phyloP scores from a whole-genome alignment of 2,329 filamentous ascomycete genomes.

The Aquanectria penicillioides region DNA sequence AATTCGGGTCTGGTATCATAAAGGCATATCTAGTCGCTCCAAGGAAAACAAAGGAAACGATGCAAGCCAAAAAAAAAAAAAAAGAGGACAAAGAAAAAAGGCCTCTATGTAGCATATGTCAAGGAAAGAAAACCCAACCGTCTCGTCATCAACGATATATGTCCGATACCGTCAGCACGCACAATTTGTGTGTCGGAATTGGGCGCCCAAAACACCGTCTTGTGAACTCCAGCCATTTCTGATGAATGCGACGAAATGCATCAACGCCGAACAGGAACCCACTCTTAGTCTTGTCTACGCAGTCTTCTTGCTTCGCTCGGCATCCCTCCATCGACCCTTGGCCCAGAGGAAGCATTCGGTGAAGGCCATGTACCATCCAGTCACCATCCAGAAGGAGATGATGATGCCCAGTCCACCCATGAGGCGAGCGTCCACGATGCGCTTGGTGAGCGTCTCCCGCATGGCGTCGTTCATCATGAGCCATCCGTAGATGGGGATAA shows the following conservation, averaged over 20 bases:
- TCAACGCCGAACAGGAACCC: constrained; percentile 1
- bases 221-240: constrained; percentile 13
- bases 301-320: constrained; percentile 36
- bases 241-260: constrained; percentile 3
- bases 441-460: constrained; percentile 46
- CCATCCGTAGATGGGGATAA: constrained; percentile 57
- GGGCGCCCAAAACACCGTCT: constrained; percentile 14
- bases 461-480: constrained; percentile 53
- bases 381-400: constrained; percentile 58
- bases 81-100: constrained; percentile 7
- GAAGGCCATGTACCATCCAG: constrained; percentile 60
- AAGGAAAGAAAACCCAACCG: constrained; percentile 22
- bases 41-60: constrained; percentile 8
- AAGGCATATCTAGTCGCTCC: constrained; percentile 18
- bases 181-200: too few relatives aligned
- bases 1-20: constrained; percentile 34
- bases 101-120: constrained; percentile 19
- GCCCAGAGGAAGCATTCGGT: constrained; percentile 56
- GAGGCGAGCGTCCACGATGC: constrained; percentile 56
- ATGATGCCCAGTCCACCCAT: constrained; percentile 58
- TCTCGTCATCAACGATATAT: too few relatives aligned
- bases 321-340: constrained; percentile 45
- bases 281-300: constrained; percentile 16
- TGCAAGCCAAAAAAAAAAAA: constrained; percentile 5
- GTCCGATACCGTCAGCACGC: too few relatives aligned